Evolutionary conservation across 2,329 filamentous ascomycete species (phyloP).

Genomic region (Whalleya microplaca): DNA sequence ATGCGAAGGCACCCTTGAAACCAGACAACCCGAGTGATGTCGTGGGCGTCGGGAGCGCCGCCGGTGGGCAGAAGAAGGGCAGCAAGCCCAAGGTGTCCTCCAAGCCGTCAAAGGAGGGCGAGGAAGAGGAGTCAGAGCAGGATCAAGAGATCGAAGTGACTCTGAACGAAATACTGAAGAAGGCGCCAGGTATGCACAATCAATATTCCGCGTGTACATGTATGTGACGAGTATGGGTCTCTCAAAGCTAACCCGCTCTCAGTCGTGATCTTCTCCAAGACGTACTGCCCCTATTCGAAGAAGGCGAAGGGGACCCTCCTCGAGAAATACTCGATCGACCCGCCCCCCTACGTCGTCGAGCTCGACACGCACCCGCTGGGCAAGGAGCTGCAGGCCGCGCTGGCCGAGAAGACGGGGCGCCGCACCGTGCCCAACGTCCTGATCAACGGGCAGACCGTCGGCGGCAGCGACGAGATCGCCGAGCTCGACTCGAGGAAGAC

Average conservation of each 20-base stretch:
- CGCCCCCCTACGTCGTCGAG: slow-evolving; percentile 85
- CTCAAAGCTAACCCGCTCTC: slow-evolving; percentile 9
- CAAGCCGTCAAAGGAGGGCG: slow-evolving; percentile 54
- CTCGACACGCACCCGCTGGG: slow-evolving; percentile 83
- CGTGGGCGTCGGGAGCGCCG: slow-evolving; percentile 62
- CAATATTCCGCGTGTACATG: neutral
- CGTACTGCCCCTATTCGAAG: slow-evolving; percentile 85
- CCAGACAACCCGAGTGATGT: slow-evolving; percentile 62
- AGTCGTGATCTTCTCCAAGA: slow-evolving; percentile 97
- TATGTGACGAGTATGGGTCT: too few relatives aligned
- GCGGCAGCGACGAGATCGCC: slow-evolving; percentile 84
- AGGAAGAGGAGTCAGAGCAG: slow-evolving; percentile 55
- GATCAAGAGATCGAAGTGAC: slow-evolving; percentile 70
- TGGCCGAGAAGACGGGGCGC: slow-evolving; percentile 76
- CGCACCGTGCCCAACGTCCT: slow-evolving; percentile 91
- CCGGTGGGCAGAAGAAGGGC: slow-evolving; percentile 52
- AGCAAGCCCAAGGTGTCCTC: slow-evolving; percentile 46
- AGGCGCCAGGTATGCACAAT: slow-evolving; percentile 78
- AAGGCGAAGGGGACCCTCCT: slow-evolving; percentile 85
- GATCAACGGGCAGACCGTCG: slow-evolving; percentile 85
- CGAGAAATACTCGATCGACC: slow-evolving; percentile 81
- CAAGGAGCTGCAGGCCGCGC: slow-evolving; percentile 68
- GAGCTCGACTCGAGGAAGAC: slow-evolving; percentile 69
- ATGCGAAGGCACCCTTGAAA: slow-evolving; percentile 65
- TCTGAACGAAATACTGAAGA: slow-evolving; percentile 79